Evolutionary conservation across 2,329 filamentous ascomycete genomes (phyloP).

Genomic region (Colletotrichum nymphaeae): DNA sequence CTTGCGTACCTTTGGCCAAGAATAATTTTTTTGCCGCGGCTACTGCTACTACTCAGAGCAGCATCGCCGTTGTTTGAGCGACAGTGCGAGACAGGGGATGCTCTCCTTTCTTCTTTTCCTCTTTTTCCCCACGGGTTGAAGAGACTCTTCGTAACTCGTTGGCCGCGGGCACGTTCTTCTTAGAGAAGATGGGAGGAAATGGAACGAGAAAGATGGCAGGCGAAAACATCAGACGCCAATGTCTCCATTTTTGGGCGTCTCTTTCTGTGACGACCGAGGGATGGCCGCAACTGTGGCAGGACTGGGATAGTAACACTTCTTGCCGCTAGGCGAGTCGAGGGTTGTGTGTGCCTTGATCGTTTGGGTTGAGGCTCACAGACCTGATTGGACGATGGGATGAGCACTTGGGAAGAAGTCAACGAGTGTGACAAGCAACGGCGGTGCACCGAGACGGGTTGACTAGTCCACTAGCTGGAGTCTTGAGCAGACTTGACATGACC

Average conservation of each 20-base stretch:
- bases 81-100: neutral
- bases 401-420: neutral
- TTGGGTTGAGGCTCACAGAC: neutral
- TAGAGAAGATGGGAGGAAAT: neutral
- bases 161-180: neutral
- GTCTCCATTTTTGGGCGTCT: neutral
- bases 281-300: neutral
- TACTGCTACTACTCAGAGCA: constrained; percentile 1
- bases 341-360: neutral
- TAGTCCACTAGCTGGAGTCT: neutral
- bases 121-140: neutral
- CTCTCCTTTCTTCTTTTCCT: neutral
- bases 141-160: neutral
- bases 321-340: constrained; percentile 1
- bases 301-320: neutral
- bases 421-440: constrained; percentile 4
- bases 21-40: neutral
- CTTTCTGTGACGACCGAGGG: constrained; percentile 11
- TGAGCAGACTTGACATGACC: neutral
- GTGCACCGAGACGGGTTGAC: neutral
- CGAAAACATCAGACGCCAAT: constrained; percentile 28
- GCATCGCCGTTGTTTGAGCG: neutral
- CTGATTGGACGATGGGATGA: constrained; percentile 6
- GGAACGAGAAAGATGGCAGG: neutral
- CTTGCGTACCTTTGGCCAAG: neutral